phyloP scores from a whole-genome alignment of 345 rosid species.

The Rubroshorea leprosula region DNA sequence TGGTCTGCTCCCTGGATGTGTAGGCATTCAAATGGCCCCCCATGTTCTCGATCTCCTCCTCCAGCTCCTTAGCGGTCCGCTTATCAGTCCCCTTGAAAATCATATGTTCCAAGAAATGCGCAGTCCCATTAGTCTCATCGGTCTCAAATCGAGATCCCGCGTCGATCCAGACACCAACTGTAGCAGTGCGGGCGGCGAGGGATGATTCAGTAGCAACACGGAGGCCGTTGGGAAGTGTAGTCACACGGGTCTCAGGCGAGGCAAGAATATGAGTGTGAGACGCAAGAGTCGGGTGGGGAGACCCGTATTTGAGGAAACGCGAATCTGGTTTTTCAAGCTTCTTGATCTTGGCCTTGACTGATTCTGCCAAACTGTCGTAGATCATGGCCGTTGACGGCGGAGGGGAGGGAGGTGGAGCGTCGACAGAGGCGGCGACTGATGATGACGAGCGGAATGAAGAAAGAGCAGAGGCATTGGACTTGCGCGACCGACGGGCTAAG shows the following conservation, averaged over 20 bases:
- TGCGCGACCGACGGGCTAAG: constrained; percentile 53
- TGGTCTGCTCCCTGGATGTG: constrained; percentile 93
- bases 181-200: constrained; percentile 67
- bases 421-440: constrained; percentile 30
- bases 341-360: constrained; percentile 53
- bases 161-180: constrained; percentile 98
- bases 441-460: constrained; percentile 39
- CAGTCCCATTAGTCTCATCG: constrained; percentile 81
- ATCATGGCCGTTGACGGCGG: constrained; percentile 62
- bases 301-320: constrained; percentile 83
- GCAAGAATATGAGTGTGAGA: constrained; percentile 81
- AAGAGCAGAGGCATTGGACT: constrained; percentile 18
- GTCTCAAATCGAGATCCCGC: constrained; percentile 95
- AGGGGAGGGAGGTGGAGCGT: constrained; percentile 36
- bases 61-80: constrained; percentile 53
- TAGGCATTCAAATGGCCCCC: constrained; percentile 96
- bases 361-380: constrained; percentile 70
- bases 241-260: constrained; percentile 81
- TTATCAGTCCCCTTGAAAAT: constrained; percentile 87
- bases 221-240: constrained; percentile 84
- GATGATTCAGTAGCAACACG: constrained; percentile 89
- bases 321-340: constrained; percentile 74
- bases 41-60: constrained; percentile 94
- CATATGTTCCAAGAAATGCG: constrained; percentile 97
- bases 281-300: constrained; percentile 61